Evolutionary conservation across 139 green algal genomes (phyloP).

Genomic region (Coelastrella sp.): DNA sequence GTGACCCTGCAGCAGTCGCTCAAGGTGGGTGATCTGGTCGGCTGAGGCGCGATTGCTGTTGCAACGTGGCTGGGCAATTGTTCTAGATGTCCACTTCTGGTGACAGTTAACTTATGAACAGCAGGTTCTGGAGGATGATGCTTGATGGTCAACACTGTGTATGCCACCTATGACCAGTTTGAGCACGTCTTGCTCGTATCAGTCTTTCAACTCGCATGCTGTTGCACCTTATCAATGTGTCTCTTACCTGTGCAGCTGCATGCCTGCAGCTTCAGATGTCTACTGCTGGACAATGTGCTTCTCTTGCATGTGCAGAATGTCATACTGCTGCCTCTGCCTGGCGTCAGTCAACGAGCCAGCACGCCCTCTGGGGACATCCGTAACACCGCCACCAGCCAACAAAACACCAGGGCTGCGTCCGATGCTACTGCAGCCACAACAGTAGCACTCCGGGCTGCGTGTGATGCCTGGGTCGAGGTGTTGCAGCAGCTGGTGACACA

Average conservation of each 20-base stretch:
- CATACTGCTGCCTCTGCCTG: constrained; percentile 29
- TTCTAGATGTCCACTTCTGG: too few species aligned
- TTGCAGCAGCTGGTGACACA: constrained; percentile 23
- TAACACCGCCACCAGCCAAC: neutral
- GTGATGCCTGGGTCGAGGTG: constrained; percentile 13
- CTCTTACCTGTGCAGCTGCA: too few species aligned
- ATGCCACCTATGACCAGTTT: too few species aligned
- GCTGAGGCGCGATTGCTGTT: too few species aligned
- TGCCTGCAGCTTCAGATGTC: too few species aligned
- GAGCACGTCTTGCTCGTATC: too few species aligned
- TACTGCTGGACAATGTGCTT: too few species aligned
- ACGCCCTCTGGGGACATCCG: neutral
- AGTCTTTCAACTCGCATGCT: too few species aligned
- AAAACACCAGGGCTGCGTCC: neutral
- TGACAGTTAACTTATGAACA: too few species aligned
- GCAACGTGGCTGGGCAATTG: neutral
- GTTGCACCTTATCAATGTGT: too few species aligned
- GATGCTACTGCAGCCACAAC: neutral
- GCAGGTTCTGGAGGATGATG: too few species aligned
- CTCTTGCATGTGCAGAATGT: neutral
- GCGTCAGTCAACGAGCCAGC: neutral
- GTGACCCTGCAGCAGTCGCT: constrained; percentile 30
- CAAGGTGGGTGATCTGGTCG: neutral
- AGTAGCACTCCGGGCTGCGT: neutral
- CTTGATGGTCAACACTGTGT: too few species aligned